A percentile compares a stretch with the other conserved stretches of the same genome.
Conservation (phyloP, 371 early-diverging fungal species). For the Aphelidium insulamus region DNA sequence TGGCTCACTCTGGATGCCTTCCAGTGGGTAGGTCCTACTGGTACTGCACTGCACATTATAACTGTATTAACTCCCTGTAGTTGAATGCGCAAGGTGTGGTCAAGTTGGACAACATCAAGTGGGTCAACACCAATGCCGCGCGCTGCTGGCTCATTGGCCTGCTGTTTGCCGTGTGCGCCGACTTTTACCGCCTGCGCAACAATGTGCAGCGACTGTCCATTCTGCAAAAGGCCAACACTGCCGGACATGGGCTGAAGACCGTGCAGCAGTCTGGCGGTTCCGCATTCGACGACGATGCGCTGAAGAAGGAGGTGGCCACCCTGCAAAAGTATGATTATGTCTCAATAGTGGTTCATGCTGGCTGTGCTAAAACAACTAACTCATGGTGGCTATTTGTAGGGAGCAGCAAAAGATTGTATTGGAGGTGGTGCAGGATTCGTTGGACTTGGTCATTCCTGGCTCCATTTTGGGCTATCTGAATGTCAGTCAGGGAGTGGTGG, state of each 20-base stretch:
- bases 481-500: constrained; percentile 36
- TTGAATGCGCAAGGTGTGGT: constrained; percentile 23
- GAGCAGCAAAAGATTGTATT: constrained; percentile 20
- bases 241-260: constrained; percentile 7
- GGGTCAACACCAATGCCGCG: constrained; percentile 18
- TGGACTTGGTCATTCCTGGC: constrained; percentile 36
- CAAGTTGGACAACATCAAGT: constrained; percentile 22
- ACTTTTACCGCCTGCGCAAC: constrained; percentile 31
- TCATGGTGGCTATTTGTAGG: constrained; percentile 8
- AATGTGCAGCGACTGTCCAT: too few species aligned
- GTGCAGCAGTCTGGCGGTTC: constrained; percentile 10
- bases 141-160: constrained; percentile 39
- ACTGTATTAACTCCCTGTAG: constrained; percentile 9
- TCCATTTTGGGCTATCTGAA: constrained; percentile 25
- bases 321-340: background rate
- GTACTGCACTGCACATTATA: too few species aligned
- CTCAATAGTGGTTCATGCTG: background rate
- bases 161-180: constrained; percentile 21
- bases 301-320: constrained; percentile 16
- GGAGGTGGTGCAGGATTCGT: constrained; percentile 29
- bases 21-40: constrained; percentile 10
- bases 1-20: constrained; percentile 10
- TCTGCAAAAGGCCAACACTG: constrained; percentile 5
- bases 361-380: background rate
- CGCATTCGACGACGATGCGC: constrained; percentile 10